Evolutionary conservation across 306 rosid genomes (phyloP).

Genomic region (Vigna mungo): DNA sequence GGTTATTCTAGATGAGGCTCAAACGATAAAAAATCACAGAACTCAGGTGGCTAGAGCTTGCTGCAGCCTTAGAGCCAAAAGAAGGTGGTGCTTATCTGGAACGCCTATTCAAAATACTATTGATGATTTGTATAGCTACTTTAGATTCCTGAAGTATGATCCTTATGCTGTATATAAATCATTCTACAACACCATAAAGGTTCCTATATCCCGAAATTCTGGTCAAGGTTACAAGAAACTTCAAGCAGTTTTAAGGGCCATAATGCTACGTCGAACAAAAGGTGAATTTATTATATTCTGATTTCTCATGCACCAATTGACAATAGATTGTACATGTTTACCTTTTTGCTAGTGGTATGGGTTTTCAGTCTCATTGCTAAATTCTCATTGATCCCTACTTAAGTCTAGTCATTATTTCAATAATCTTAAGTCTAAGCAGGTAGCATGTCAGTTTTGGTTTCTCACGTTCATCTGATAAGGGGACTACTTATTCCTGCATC

Average conservation of each 20-base stretch:
- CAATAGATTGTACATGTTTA: slow-evolving; percentile 13
- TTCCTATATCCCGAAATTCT: slow-evolving; percentile 88
- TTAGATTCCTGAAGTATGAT: slow-evolving; percentile 93
- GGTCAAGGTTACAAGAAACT: slow-evolving; percentile 95
- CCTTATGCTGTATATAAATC: slow-evolving; percentile 93
- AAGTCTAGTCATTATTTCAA: slow-evolving; percentile 1
- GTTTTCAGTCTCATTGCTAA: slow-evolving; percentile 27
- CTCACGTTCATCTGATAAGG: neutral
- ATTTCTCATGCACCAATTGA: slow-evolving; percentile 20
- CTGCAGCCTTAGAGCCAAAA: slow-evolving; percentile 93
- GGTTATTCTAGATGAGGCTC: slow-evolving; percentile 98
- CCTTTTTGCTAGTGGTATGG: slow-evolving; percentile 26
- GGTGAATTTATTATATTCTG: slow-evolving; percentile 57
- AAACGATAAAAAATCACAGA: slow-evolving; percentile 94
- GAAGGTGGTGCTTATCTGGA: slow-evolving; percentile 99
- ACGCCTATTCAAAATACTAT: slow-evolving; percentile 95
- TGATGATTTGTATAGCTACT: slow-evolving; percentile 95
- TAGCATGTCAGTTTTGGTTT: neutral
- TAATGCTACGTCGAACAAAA: slow-evolving; percentile 98
- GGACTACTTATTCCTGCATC: neutral
- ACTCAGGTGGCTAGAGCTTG: slow-evolving; percentile 99
- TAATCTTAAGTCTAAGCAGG: neutral
- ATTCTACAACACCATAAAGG: slow-evolving; percentile 82
- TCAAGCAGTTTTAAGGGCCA: slow-evolving; percentile 97
- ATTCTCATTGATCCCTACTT: slow-evolving; percentile 27